These are phyloP conservation scores for thale cress (Arabidopsis thaliana) DNA, from an alignment of 345 rosid species.

Conservation along the genomic window TAIR10.1 NC_003074.8:3485501-3486000, in stretches of 20 bases:
- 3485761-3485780: conserved; percentile 99
- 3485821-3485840: conserved; percentile 38
- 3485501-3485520: conserved; percentile 29
- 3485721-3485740: conserved; percentile 99
- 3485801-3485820: conserved; percentile 69
- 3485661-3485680: conserved; percentile 97
- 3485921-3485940: conserved; percentile 83
- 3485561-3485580: conserved; percentile 94
- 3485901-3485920: conserved; percentile 86
- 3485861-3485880: conserved; percentile 20
- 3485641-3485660: conserved; percentile 99
- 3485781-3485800: conserved; percentile 98
- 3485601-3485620: conserved; percentile 98
- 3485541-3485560: conserved; percentile 97
- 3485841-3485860: conserved; percentile 12
- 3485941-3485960: conserved; percentile 98
- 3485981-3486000: conserved; percentile 92
- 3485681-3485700: conserved; percentile 99
- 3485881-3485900: conserved; percentile 77
- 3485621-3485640: conserved; percentile 99
- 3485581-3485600: conserved; percentile 99
- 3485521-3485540: conserved; percentile 97
- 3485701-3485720: conserved; percentile 98
- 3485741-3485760: conserved; percentile 99
- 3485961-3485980: conserved; percentile 98